A percentile compares a stretch with the other conserved stretches of the same genome.
phyloP scores from a whole-genome alignment of 768 basidiomycete genomes.

The Boletus eberwhitei region DNA sequence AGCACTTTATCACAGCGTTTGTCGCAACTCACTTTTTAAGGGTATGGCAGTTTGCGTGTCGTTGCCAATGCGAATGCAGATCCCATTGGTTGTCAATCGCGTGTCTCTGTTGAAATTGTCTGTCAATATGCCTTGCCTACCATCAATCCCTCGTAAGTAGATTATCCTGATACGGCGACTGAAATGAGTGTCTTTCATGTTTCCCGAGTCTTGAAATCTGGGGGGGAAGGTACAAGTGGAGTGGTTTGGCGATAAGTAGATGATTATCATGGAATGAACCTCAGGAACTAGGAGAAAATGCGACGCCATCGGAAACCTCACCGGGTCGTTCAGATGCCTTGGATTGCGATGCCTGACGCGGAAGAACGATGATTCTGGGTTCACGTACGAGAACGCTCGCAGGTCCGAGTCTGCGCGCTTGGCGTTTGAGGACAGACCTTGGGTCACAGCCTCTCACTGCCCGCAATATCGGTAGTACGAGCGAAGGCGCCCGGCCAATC shows the following conservation, averaged over 20 bases:
- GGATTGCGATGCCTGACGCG: not conserved
- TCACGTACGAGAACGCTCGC: not conserved
- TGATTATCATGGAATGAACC: not conserved
- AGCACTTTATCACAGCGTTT: not conserved
- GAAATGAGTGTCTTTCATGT: not conserved
- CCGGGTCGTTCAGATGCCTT: not conserved
- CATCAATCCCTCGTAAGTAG: not conserved
- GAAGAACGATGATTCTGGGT: not conserved
- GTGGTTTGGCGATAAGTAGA: not conserved
- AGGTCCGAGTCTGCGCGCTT: slow-evolving; percentile 1
- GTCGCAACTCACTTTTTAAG: not conserved
- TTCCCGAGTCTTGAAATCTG: not conserved
- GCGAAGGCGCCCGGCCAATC: not conserved
- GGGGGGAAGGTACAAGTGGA: not conserved
- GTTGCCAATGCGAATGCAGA: not conserved
- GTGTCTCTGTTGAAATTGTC: not conserved
- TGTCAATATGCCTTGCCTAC: not conserved
- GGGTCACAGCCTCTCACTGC: not conserved
- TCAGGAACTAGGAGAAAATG: not conserved
- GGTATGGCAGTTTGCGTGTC: not conserved
- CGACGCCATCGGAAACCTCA: not conserved
- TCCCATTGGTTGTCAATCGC: not conserved
- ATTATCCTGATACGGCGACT: slow-evolving; percentile 1
- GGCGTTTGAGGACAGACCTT: slow-evolving; percentile 14
- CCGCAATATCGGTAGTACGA: not conserved